phyloP scores from a whole-genome alignment of 2,329 filamentous ascomycete genomes.

The Dryadomyces quercus-mongolicae region DNA sequence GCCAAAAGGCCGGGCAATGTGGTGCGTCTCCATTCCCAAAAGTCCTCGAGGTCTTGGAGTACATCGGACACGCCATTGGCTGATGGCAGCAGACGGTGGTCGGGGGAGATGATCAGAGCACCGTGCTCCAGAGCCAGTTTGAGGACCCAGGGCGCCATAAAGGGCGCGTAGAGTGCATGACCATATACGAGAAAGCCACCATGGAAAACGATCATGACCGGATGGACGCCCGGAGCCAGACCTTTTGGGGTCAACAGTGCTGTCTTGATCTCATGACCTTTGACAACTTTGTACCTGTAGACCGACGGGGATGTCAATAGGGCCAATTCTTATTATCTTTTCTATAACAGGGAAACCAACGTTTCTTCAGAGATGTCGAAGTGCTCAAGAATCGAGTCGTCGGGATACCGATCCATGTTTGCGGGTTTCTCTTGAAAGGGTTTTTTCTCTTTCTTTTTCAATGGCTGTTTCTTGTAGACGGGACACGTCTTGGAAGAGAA shows the following conservation, averaged over 20 bases:
- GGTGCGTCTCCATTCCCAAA: not conserved
- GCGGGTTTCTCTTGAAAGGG: no score
- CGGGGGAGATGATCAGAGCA: not conserved
- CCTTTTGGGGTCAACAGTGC: not conserved
- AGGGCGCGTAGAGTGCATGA: not conserved
- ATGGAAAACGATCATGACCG: not conserved
- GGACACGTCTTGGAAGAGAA: no score
- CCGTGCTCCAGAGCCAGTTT: not conserved
- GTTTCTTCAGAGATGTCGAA: not conserved
- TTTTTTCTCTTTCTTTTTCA: no score
- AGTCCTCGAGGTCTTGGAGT: slow-evolving; percentile 1
- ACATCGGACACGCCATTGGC: not conserved
- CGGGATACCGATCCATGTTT: not conserved
- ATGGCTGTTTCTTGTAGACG: no score
- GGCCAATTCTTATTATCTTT: not conserved
- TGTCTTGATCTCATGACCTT: not conserved
- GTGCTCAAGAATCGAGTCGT: not conserved
- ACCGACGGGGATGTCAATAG: not conserved
- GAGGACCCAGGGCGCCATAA: not conserved
- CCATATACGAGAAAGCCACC: not conserved
- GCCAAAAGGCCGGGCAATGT: not conserved
- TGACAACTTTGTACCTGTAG: not conserved
- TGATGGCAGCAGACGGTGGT: not conserved
- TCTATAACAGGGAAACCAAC: not conserved
- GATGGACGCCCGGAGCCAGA: not conserved